Evolutionary conservation across 2,329 filamentous ascomycete genomes (phyloP), one percentile per base, ranked within the genome.

Genomic region (Rachicladosporium sp.): DNA sequence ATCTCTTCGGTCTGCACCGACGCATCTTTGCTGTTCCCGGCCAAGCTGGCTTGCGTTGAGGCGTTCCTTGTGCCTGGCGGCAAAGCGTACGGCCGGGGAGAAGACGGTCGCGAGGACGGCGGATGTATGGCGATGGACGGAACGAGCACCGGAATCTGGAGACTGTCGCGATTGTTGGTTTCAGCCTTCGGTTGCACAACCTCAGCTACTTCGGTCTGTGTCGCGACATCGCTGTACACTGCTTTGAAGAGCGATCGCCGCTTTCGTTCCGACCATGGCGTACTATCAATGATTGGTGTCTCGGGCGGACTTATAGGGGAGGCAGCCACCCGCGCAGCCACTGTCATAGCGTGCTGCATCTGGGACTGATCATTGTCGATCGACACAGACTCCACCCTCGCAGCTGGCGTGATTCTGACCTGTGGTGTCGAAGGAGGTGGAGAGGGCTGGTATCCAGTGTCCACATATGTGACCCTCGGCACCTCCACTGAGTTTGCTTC

Each of bases 101-200:
- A 87, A 4, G 79, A 69, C n/a, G 89, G 87, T 35, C 82, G 76
- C 40, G 86, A 93, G 3, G 73, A 77, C 0, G 91, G 89, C 27
- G 91, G 91, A 50, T 93, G 83, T 38, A 98, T 85, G 41, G 85
- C 82, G 55, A 98, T 98, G 52, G 80, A 83, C 1, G 89, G 89
- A 10, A 57, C 54, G 35, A 53, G 54, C 15, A 42, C 39, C 15
- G 54, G 53, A 31, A 50, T 51, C 34, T 49, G 51, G 23, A 58
- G 48, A 46, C 49, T 56, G 43, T 53, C 49, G 36, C 51, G 51
- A 35, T 53, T 51, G 19, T 41, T 35, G 21, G 39, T 43, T 33
- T 51, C 44, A 32, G 39, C 38, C 34, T 37, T 48, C 6, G 44
- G 39, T 40, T 43, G 43, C 15, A 19, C 15, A 36, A 43, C 43